Base-by-base conservation (phyloP, 2,329 filamentous ascomycete genomes). In the Chaetomiaceae sp. region DNA sequence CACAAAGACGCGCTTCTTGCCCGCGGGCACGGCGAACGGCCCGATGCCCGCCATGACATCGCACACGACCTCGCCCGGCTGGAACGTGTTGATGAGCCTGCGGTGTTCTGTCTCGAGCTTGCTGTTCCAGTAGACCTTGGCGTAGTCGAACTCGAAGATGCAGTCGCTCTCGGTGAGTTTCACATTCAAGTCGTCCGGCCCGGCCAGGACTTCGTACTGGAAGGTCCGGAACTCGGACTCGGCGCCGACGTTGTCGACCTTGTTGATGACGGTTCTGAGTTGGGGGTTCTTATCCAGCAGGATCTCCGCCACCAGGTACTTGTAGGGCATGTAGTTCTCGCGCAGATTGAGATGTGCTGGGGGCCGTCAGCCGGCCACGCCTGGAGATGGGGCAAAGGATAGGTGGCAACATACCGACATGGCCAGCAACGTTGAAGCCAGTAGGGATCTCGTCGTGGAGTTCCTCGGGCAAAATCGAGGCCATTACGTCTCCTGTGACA, bases 41-140 rank as follows among this genome's bases (percentile, higher is more conserved):
- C 94, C 94, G 45, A 99, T 91, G 38, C 94, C 94, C 0, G 91
- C 92, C 92, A 97, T 99, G 59, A 96, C 87, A 70, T 99, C 94
- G 73, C 87, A 94, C 1, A 97, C 88, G 3, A 90, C 90, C 65
- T 97, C 88, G 34, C 94, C 91, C 6, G 87, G 83, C 51, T 82
- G 74, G 74, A 97, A 96, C 50, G 85, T 72, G 48, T 79, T 74
- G 54, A 92, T 82, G 14, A 97, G 75, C 3, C 94, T 80, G 59
- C 86, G 83, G 71, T 99, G 94, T 71, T 99, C 94, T 0, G 84
- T 88, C 64, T 95, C 86, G 13, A 99, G 81, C 61, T 92, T 85
- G 64, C 85, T 90, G 72, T 99, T 99, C 92, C 92, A 99, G 76
- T 99, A 99, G 4, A 99, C 94, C 62, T 95, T 95, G 57, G 87